These are phyloP conservation scores for Leishmania major DNA, from an alignment of 208 protist genomes.

Conservation along the genomic window DNA sequence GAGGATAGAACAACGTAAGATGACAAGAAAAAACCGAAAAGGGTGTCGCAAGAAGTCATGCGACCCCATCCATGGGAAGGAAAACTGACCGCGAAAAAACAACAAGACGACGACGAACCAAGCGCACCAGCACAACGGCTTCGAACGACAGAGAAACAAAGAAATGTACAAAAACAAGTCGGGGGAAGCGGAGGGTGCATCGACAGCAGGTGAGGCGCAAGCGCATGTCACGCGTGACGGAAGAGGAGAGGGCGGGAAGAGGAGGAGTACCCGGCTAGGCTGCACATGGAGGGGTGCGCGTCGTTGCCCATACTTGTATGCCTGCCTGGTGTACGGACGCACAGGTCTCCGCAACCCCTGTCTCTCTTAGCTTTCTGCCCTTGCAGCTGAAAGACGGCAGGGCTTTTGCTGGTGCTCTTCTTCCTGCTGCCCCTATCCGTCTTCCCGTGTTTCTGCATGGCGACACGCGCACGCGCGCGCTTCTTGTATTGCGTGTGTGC, in stretches of 20 bases:
- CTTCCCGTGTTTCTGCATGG: not conserved
- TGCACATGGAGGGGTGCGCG: not conserved
- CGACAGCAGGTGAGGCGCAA: not conserved
- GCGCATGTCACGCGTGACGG: no score
- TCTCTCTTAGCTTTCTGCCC: not conserved
- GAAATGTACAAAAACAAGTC: not conserved
- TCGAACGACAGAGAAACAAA: not conserved
- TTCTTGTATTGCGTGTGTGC: not conserved
- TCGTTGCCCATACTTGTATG: not conserved
- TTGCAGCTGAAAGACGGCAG: not conserved
- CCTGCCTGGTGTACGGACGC: not conserved
- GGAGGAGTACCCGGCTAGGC: not conserved
- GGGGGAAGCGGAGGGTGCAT: no score
- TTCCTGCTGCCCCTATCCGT: not conserved
- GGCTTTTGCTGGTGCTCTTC: not conserved
- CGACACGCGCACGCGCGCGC: not conserved
- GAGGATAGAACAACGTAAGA: not conserved
- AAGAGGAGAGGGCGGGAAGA: not conserved
- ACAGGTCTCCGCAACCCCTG: not conserved
- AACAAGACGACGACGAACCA: no score
- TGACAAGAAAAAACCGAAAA: not conserved
- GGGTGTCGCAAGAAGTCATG: not conserved
- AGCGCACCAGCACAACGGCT: no score
- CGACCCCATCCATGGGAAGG: not conserved
- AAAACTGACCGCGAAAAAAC: no score